Evolutionary conservation across 2,329 filamentous ascomycete genomes (phyloP), one percentile per base, ranked within the genome.

Genomic region (Claviceps cyperi): DNA sequence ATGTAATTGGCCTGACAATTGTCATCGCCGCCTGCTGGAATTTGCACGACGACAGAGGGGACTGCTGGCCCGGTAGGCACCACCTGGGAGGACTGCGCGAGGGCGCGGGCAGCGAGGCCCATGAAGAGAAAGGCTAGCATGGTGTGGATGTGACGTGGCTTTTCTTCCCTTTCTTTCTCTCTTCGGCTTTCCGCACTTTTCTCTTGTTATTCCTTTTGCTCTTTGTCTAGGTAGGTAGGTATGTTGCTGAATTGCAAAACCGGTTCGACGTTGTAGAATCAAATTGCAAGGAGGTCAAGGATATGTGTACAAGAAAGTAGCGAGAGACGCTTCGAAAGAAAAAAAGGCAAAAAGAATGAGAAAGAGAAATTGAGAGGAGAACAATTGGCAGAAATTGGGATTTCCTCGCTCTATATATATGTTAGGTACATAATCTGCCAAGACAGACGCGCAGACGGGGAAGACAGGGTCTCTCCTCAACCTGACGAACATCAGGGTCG

Each of bases 1-100:
- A 75, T 74, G 64, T 69, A 68, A 48, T 72, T 64, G 55, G 72
- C 72, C 8, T 59, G 62, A 57, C 72, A 75, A 46, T 41, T 28
- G 37, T 51, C 54, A 48, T 59, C 59, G 36, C 50, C 49, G 24
- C 49, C 50, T 1, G 43, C 22, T 2, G 46, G 22, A 28, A 45
- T 48, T 17, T 28, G 43, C 21, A 44, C 41, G 5, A 38, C 32
- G 4, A 45, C 35, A n/a, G 50, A 46, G 46, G 24, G 17, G 5
- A 45, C 22, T 15, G 46, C 39, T n/a, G 8, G 15, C 7, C 2
- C 4, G 11, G n/a, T 11, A 3, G 24, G 5, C 13, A 8, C 11
- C 8, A 3, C 21, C 5, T 19, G 14, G 19, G 39, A 5, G 15
- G 41, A 37, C 9, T 47, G 49, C 21, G 68, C 66, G 41, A 61